Evolutionary conservation across 306 rosid species (phyloP).

Genomic region (Gleditsia sinensis): DNA sequence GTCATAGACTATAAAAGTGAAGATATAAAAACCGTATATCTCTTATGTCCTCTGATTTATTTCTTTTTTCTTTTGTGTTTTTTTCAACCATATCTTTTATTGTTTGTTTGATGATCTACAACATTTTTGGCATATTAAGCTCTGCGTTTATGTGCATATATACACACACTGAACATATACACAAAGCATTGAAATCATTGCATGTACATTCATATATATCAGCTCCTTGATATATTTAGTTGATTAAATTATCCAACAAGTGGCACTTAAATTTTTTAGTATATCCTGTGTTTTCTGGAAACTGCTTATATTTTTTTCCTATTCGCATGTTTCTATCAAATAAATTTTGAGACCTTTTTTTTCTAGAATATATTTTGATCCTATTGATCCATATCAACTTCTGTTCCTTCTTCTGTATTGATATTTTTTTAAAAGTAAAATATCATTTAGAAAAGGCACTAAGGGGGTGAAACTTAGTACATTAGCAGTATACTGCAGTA

Average conservation of each 20-base stretch:
- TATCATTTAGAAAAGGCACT: neutral
- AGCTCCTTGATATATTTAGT: neutral
- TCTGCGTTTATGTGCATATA: neutral
- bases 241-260: neutral
- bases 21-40: constrained; percentile 77
- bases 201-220: neutral
- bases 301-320: neutral
- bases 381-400: neutral
- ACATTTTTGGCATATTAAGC: constrained; percentile 22
- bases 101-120: constrained; percentile 11
- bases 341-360: neutral
- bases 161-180: neutral
- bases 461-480: neutral
- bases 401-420: neutral
- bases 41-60: constrained; percentile 23
- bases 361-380: constrained; percentile 1
- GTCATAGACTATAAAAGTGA: constrained; percentile 86
- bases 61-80: neutral
- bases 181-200: constrained; percentile 15
- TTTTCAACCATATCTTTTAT: constrained; percentile 21
- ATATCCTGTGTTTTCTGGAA: neutral
- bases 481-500: neutral
- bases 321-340: neutral
- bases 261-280: neutral
- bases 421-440: neutral